Conservation (phyloP, 768 basidiomycete species). For the Leccinum olivaceopallidum region DNA sequence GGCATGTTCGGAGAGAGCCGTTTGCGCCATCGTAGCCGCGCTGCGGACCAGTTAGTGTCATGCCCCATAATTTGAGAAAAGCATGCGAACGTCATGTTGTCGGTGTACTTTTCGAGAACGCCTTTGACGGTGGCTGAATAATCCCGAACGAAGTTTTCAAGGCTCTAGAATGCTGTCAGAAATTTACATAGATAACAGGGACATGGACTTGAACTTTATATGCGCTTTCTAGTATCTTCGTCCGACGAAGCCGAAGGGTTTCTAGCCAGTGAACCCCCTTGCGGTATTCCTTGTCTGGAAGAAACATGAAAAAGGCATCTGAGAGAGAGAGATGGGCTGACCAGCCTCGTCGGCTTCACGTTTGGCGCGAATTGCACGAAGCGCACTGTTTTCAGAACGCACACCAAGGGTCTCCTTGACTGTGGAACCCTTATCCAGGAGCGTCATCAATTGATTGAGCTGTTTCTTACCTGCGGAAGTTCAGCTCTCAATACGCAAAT, state of each 20-base stretch:
- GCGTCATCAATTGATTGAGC: slow-evolving; percentile 81
- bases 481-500: not conserved
- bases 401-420: slow-evolving; percentile 61
- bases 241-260: slow-evolving; percentile 77
- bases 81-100: slow-evolving; percentile 61
- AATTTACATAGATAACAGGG: not conserved
- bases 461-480: slow-evolving; percentile 70
- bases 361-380: slow-evolving; percentile 79
- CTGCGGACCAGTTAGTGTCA: slow-evolving; percentile 38
- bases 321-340: slow-evolving; percentile 30
- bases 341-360: slow-evolving; percentile 92
- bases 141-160: slow-evolving; percentile 79
- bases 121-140: slow-evolving; percentile 61
- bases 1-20: slow-evolving; percentile 68
- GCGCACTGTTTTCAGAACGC: slow-evolving; percentile 59
- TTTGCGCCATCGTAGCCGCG: slow-evolving; percentile 75
- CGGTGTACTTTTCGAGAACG: slow-evolving; percentile 71
- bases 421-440: slow-evolving; percentile 75
- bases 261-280: slow-evolving; percentile 92
- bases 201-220: slow-evolving; percentile 55
- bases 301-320: slow-evolving; percentile 3
- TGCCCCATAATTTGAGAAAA: not conserved
- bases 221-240: slow-evolving; percentile 80
- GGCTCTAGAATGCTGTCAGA: slow-evolving; percentile 50
- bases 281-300: slow-evolving; percentile 83